Base-by-base conservation (phyloP, 2,329 filamentous ascomycete species). In the Botrytis galanthina region DNA sequence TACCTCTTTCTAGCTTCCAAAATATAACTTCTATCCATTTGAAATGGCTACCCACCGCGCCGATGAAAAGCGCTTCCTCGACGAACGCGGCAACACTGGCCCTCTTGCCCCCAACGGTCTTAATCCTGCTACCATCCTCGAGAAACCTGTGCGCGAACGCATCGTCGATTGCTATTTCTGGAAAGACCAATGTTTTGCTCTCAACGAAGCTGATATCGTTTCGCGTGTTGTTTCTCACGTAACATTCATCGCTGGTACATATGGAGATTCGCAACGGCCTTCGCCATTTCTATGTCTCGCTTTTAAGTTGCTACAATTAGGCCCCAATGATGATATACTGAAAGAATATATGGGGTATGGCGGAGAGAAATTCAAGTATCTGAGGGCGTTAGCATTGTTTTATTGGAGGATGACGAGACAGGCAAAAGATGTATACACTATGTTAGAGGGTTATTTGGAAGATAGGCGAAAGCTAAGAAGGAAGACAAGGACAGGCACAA, bases 161-260 rank as follows among this genome's bases (percentile, higher is more conserved):
- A 98, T 99, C 83, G 90, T 95, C 78, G 94, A 97, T 81, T 93
- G 91, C 71, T 97, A 97, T 84, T 99, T 97, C 85, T 99, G 94
- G 92, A 98, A 98, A 83, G 96, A 98, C 84, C 95, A 98, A 84
- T 98, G 96, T 82, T 99, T 98, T 83, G 96, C 93, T 60, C 87
- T 99, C 77, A 99, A 98, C 84, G 90, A 91, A 81, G 89, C 89
- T 70, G 89, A 91, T 82, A 86, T 99, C 9, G 92, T 97, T 79
- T 93, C 98, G 84, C 93, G 96, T 76, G 95, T 97, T 0, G 92
- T 94, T 39, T 92, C 95, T 78, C 87, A 91, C 83, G 88, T 99
- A 64, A 87, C 85, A 67, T 96, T 92, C 82, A 88, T 99, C 73
- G 96, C 95, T 76, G 96, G 96, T 77, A 97, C 94, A 8, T 94